These are phyloP conservation scores for Cyberlindnera maclurae DNA, from an alignment of 805 yeast species.

Conservation along the genomic window DNA sequence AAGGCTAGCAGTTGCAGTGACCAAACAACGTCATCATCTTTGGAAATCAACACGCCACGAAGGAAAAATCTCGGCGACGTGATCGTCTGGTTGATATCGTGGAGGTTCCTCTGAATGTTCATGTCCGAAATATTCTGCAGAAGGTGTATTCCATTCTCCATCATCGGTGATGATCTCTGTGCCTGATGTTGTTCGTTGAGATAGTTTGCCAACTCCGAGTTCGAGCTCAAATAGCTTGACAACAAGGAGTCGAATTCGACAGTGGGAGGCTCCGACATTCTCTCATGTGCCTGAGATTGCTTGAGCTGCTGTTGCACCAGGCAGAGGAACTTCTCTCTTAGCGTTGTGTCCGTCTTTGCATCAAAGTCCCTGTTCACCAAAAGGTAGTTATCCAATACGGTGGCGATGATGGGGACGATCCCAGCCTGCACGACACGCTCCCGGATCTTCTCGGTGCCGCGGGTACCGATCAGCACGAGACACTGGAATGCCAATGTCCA, in stretches of 20 bases:
- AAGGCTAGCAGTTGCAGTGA: conserved; percentile 87
- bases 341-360: conserved; percentile 9
- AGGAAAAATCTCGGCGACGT: conserved; percentile 46
- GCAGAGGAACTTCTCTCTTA: conserved; percentile 13
- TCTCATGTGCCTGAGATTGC: conserved; percentile 1
- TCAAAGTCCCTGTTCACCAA: conserved; percentile 31
- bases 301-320: conserved; percentile 10
- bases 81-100: conserved; percentile 22
- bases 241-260: conserved; percentile 4
- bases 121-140: conserved; percentile 6
- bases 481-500: conserved; percentile 96
- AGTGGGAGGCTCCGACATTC: not conserved
- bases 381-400: conserved; percentile 83
- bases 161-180: not conserved
- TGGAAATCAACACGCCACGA: conserved; percentile 75
- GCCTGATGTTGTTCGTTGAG: conserved; percentile 1
- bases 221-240: conserved; percentile 4
- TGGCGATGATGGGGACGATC: conserved; percentile 81
- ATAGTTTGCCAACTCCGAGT: conserved; percentile 9
- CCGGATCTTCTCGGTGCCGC: conserved; percentile 85
- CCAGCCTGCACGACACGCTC: conserved; percentile 89
- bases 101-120: conserved; percentile 9
- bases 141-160: conserved; percentile 1
- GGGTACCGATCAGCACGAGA: conserved; percentile 80
- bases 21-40: conserved; percentile 93